Evolutionary conservation across 345 rosid species (phyloP).

Genomic region (Erodium maritimum): DNA sequence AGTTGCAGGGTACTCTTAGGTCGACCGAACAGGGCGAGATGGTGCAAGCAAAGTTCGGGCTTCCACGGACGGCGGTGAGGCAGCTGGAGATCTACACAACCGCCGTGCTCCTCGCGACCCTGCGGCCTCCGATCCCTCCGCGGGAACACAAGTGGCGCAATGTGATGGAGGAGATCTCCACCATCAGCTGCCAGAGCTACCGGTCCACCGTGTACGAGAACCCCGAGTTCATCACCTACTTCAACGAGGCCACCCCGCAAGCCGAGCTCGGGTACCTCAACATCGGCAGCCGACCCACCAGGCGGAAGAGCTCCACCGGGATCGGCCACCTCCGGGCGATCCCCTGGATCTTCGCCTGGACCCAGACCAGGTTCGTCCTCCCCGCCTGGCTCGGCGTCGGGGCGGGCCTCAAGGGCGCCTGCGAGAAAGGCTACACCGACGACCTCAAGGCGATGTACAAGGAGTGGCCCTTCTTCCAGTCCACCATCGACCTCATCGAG

Average conservation of each 20-base stretch:
- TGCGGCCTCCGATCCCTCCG: constrained; percentile 81
- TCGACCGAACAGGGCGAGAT: constrained; percentile 99
- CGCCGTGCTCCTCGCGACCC: constrained; percentile 83
- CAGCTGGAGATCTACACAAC: constrained; percentile 95
- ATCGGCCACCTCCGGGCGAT: constrained; percentile 96
- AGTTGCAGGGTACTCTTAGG: constrained; percentile 89
- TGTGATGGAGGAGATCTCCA: constrained; percentile 92
- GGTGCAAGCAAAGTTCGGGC: constrained; percentile 98
- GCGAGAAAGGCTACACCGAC: constrained; percentile 63
- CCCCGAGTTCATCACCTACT: constrained; percentile 83
- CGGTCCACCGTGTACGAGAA: constrained; percentile 75
- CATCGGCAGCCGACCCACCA: constrained; percentile 88
- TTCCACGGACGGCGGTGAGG: constrained; percentile 82
- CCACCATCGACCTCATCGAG: constrained; percentile 89
- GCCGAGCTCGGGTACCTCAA: constrained; percentile 92
- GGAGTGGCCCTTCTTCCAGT: constrained; percentile 95
- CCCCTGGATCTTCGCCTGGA: constrained; percentile 99
- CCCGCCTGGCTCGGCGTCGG: constrained; percentile 99
- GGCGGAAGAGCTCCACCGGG: constrained; percentile 78
- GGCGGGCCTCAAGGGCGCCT: constrained; percentile 66
- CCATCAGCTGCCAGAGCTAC: constrained; percentile 63
- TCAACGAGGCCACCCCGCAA: constrained; percentile 95
- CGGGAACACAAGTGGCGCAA: constrained; percentile 86
- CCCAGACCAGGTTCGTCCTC: constrained; percentile 92
- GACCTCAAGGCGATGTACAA: constrained; percentile 79